Evolutionary conservation across 176 grass and related monocot genomes (phyloP), one percentile per base, ranked within the genome.

Genomic region (Carex kokanica): DNA sequence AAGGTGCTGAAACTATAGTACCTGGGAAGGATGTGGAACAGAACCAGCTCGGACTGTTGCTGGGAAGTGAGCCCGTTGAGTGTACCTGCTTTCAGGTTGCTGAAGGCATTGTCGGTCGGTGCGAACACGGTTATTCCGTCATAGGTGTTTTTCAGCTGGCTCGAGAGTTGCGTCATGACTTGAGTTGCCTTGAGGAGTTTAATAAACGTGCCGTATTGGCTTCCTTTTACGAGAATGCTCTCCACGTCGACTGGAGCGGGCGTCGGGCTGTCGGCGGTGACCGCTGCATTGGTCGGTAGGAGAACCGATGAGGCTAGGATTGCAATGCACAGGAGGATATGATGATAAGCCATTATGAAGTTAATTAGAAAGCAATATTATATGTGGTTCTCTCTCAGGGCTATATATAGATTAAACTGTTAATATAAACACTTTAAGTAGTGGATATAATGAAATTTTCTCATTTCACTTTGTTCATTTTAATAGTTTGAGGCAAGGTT

Each of bases 21-120:
- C 23, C 89, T 64, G 0, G 92, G 92, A 56, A 94, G 87, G 64
- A 94, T 82, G 73, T 94, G 92, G 87, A 82, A 94, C 52, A 94
- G 83, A 16, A 91, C 45, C 38, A 94, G 85, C 82, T 85, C 85
- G n/a, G 86, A 82, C 75, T 88, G 87, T 62, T 94, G 70, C 66
- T 91, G 85, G 29, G 84, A 13, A 3, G 38, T 54, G 21, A 94
- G 85, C 57, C 74, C 38, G 69, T 94, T 92, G 21, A 95, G 93
- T 9, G 88, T 32, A 59, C 88, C 90, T 34, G 86, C 1, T 78
- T 60, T 83, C n/a, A 95, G 90, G 78, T 31, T 83, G 79, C 66
- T 67, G 90, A 95, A 95, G 51, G 93, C 90, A 25, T 69, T 78
- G 60, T 95, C 93, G 1, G 85, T 95, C 2, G 90, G 90, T 21